phyloP scores from a whole-genome alignment of 2,329 filamentous ascomycete species.

The Penicillium sp. region DNA sequence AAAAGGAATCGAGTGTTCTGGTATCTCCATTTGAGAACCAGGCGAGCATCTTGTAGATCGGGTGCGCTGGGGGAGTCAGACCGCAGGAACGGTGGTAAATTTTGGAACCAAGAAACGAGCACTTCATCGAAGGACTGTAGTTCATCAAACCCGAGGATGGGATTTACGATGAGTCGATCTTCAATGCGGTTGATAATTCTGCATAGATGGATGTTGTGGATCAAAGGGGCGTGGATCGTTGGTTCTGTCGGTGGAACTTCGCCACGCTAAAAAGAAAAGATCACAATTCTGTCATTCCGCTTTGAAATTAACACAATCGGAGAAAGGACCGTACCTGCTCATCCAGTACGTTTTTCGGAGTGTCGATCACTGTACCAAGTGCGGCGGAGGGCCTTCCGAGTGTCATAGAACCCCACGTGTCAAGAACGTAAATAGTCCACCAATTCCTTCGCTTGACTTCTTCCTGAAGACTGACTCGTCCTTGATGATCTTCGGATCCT shows the following conservation, averaged over 20 bases:
- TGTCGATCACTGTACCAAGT: constrained; percentile 1
- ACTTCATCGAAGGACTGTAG: constrained; percentile 5
- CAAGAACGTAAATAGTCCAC: constrained; percentile 21
- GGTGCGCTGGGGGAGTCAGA: constrained; percentile 1
- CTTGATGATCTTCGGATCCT: neutral
- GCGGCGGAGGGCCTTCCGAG: constrained; percentile 8
- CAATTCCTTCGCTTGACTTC: constrained; percentile 25
- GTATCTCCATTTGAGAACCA: constrained; percentile 19
- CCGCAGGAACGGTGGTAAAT: constrained; percentile 5
- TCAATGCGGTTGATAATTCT: constrained; percentile 14
- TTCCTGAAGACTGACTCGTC: constrained; percentile 3
- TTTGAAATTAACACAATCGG: neutral
- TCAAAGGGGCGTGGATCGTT: constrained; percentile 14
- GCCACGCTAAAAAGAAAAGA: neutral
- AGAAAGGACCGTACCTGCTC: constrained; percentile 1
- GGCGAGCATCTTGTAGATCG: constrained; percentile 5
- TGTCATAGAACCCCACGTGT: constrained; percentile 15
- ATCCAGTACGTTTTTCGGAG: constrained; percentile 6
- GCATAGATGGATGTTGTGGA: constrained; percentile 13
- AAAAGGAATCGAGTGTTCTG: constrained; percentile 22
- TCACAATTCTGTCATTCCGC: neutral
- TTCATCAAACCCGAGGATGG: constrained; percentile 6
- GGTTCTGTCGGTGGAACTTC: constrained; percentile 4
- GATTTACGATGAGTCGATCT: constrained; percentile 12
- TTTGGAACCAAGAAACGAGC: constrained; percentile 8